Percentiles rank a stretch among this genome's conserved stretches.
phyloP scores from a whole-genome alignment of 257 asterid genomes.

The Gynochthodes officinalis region DNA sequence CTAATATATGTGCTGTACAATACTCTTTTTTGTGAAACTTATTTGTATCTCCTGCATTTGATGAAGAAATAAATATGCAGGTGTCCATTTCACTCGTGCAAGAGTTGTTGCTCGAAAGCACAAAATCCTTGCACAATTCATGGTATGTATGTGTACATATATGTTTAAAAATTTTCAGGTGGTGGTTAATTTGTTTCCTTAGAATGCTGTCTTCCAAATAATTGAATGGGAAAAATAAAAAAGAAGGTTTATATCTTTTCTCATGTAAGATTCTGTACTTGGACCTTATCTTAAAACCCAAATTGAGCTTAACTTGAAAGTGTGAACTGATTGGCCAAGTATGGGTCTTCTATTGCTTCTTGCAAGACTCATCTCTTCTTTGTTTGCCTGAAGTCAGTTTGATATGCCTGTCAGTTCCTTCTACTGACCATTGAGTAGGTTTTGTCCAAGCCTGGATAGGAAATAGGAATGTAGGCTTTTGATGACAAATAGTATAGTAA shows the following conservation, averaged over 20 bases:
- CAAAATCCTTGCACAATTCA: constrained; percentile 98
- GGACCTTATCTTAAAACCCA: not conserved
- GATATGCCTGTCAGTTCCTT: not conserved
- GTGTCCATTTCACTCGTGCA: constrained; percentile 96
- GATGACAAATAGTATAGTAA: not conserved
- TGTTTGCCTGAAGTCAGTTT: not conserved
- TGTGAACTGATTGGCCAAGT: not conserved
- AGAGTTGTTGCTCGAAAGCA: constrained; percentile 90
- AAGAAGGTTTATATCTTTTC: not conserved
- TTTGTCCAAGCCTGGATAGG: not conserved
- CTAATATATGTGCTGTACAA: not conserved
- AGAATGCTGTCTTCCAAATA: not conserved
- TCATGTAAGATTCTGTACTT: not conserved
- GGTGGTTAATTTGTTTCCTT: constrained; percentile 2
- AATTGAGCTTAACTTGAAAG: not conserved
- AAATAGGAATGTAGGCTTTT: not conserved
- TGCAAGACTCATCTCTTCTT: not conserved
- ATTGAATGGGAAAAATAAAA: not conserved
- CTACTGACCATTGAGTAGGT: not conserved
- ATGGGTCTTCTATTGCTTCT: not conserved
- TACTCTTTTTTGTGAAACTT: not conserved
- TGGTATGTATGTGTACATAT: constrained; percentile 62
- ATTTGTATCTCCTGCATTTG: constrained; percentile 6
- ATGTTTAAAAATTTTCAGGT: constrained; percentile 5
- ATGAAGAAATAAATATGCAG: constrained; percentile 41